Evolutionary conservation across 208 protist genomes (phyloP).

Genomic region (Kentomonas sorsogonicus): DNA sequence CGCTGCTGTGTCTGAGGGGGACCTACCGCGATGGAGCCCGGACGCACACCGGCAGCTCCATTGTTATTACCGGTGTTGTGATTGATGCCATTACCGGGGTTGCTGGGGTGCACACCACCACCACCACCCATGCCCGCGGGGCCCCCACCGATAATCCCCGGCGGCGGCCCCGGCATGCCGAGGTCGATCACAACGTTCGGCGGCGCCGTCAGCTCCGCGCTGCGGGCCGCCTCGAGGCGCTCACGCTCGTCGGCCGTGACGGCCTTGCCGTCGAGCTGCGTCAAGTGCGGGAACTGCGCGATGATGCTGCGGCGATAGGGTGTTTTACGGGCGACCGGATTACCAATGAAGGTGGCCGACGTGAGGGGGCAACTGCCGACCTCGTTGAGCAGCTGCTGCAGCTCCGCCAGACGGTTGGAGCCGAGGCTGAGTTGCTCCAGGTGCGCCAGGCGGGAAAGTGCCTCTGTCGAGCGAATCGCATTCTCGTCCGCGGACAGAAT

Average conservation of each 20-base stretch:
- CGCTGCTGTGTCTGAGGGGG: too few species aligned
- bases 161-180: constrained; percentile 9
- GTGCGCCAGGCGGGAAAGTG: constrained; percentile 29
- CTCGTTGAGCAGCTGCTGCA: constrained; percentile 33
- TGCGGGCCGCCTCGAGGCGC: constrained; percentile 29
- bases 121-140: background rate
- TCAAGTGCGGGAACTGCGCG: constrained; percentile 27
- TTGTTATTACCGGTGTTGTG: too few species aligned
- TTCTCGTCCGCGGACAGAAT: constrained; percentile 79
- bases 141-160: background rate
- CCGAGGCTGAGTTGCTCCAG: constrained; percentile 54
- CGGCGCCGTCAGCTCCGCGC: constrained; percentile 40
- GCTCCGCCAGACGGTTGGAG: constrained; percentile 70
- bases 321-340: constrained; percentile 72
- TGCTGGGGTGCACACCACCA: background rate
- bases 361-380: constrained; percentile 34
- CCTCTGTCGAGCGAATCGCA: constrained; percentile 57
- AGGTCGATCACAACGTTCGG: constrained; percentile 78
- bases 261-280: constrained; percentile 43
- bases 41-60: too few species aligned
- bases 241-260: constrained; percentile 77
- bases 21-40: too few species aligned
- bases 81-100: too few species aligned
- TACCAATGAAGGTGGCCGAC: constrained; percentile 46
- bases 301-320: constrained; percentile 66